Conservation (phyloP, 495 filamentous ascomycete genomes). For the Aspergillus kassunensis region DNA sequence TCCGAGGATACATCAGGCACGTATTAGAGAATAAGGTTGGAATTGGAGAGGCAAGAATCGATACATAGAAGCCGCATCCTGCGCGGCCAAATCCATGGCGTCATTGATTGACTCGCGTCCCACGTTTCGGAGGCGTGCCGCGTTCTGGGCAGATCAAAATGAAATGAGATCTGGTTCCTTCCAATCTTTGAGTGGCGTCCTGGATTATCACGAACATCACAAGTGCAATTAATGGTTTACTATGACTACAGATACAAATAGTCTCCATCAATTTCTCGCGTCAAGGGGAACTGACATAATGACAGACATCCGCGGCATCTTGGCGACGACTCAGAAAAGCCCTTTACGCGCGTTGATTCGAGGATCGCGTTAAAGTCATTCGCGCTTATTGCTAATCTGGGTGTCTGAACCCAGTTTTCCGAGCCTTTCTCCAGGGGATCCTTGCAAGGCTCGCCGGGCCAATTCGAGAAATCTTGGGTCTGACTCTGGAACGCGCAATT, state of each 20-base stretch:
- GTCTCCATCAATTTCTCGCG: too few species aligned
- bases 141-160: slow-evolving; percentile 16
- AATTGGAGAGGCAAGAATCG: background rate
- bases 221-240: too few species aligned
- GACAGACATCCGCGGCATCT: slow-evolving; percentile 20
- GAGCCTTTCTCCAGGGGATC: slow-evolving; percentile 6
- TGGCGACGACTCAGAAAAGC: slow-evolving; percentile 15
- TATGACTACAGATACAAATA: too few species aligned
- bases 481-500: slow-evolving; percentile 6
- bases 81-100: slow-evolving; percentile 14
- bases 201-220: too few species aligned
- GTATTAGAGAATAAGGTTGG: too few species aligned
- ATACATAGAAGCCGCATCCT: too few species aligned
- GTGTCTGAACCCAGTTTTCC: slow-evolving; percentile 13
- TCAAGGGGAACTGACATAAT: slow-evolving; percentile 4
- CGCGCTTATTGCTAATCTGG: slow-evolving; percentile 25
- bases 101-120: slow-evolving; percentile 27
- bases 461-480: background rate
- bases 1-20: background rate
- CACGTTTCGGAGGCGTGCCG: slow-evolving; percentile 20
- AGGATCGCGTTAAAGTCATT: slow-evolving; percentile 22
- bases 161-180: background rate
- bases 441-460: slow-evolving; percentile 6
- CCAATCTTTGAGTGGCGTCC: background rate
- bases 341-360: slow-evolving; percentile 27